Evolutionary conservation across 2,329 filamentous ascomycete genomes (phyloP), one percentile per base, ranked within the genome.

Genomic region (Xylariales sp.): DNA sequence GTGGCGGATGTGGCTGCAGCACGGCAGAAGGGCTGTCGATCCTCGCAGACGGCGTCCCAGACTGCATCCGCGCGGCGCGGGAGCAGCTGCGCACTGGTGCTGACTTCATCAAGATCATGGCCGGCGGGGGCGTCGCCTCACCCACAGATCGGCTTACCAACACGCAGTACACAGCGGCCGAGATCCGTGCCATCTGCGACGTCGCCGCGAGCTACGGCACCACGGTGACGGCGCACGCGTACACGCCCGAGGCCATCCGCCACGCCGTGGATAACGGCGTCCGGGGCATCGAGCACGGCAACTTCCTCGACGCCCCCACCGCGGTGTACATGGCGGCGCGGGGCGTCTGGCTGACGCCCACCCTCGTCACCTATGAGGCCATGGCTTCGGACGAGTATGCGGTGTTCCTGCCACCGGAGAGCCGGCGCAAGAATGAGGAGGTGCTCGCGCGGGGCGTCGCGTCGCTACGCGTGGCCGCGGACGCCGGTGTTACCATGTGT

Each of bases 81-180:
- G 74, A 78, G 36, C 69, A 80, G 50, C 52, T 82, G 0, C 62
- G 76, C 3, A 62, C 57, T 7, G 77, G 77, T 2, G 71, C 74
- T 1, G 73, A 81, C 48, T 80, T 81, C 46, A 68, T 82, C 54
- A 81, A 81, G 54, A 75, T 82, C 44, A 80, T 80, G 74, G 63
- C 63, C 1, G 67, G 67, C 5, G 76, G 78, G 2, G 77, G 78
- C 7, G 75, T 81, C 2, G 66, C 70, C 0, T 72, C 66, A 10
- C 73, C 74, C 0, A 77, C 73, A 0, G 77, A 81, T 48, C 59
- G 57, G 27, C 57, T 81, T 10, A 65, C 70, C 6, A 65, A 70
- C 47, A 55, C 72, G 12, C 77, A 81, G 50, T 81, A 80, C 54
- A 74, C 74, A 0, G 57, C 65, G 0, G 70, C 67, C 24, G 78